These are phyloP conservation scores for Metschnikowia gelsemii DNA, from an alignment of 805 yeast genomes.

Conservation along the genomic window DNA sequence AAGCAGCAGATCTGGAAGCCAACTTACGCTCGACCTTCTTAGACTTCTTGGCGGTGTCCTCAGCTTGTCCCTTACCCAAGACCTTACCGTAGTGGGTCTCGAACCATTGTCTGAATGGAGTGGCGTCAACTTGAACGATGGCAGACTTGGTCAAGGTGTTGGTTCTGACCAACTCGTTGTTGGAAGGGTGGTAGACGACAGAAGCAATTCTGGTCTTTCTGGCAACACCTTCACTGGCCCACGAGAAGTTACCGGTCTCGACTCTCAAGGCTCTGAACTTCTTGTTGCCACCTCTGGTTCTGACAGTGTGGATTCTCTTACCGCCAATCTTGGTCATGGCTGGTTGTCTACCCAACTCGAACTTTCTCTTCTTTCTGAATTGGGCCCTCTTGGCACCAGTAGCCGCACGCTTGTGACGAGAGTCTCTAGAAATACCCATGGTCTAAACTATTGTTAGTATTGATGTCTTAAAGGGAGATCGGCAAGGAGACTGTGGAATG, in stretches of 20 bases:
- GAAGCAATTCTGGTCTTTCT: constrained; percentile 98
- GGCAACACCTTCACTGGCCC: constrained; percentile 99
- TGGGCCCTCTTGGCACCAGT: constrained; percentile 99
- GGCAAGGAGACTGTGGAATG: neutral
- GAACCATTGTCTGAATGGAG: constrained; percentile 99
- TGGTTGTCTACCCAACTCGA: constrained; percentile 99
- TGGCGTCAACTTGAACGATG: constrained; percentile 98
- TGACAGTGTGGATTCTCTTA: constrained; percentile 98
- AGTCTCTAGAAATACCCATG: constrained; percentile 99
- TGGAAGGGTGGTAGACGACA: constrained; percentile 99
- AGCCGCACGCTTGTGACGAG: constrained; percentile 99
- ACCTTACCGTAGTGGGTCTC: constrained; percentile 97
- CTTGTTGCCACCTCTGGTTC: constrained; percentile 99
- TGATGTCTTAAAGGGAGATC: neutral
- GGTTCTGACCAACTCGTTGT: constrained; percentile 99
- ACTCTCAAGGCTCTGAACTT: constrained; percentile 99
- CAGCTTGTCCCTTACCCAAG: constrained; percentile 69
- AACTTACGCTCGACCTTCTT: constrained; percentile 85
- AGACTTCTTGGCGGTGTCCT: constrained; percentile 63
- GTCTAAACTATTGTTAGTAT: constrained; percentile 30
- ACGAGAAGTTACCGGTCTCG: constrained; percentile 98
- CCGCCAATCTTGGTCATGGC: constrained; percentile 99
- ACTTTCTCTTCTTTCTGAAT: constrained; percentile 99
- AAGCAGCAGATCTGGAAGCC: constrained; percentile 84
- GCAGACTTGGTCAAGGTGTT: constrained; percentile 99